Conservation (phyloP, 495 filamentous ascomycete genomes). For the Lasiosphaeris hirsuta region DNA sequence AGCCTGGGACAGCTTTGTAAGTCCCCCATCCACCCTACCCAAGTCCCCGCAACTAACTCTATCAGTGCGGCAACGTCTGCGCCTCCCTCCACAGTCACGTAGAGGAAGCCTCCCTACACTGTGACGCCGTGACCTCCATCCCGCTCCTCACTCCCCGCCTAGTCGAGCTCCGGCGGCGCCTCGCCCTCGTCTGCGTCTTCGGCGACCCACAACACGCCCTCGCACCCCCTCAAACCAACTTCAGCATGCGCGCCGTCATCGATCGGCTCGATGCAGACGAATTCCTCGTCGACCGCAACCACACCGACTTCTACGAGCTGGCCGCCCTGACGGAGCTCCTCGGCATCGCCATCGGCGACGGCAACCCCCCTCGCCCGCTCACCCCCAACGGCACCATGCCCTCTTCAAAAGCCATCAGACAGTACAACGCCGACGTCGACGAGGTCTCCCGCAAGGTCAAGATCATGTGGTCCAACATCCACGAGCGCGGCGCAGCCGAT, state of each 20-base stretch:
- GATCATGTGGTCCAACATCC: constrained; percentile 64
- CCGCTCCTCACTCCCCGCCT: constrained; percentile 54
- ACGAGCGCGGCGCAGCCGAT: constrained; percentile 68
- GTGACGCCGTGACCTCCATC: constrained; percentile 50
- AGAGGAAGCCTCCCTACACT: constrained; percentile 51
- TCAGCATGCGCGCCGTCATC: constrained; percentile 52
- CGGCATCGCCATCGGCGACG: constrained; percentile 69
- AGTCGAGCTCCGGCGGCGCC: constrained; percentile 62
- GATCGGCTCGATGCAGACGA: constrained; percentile 47
- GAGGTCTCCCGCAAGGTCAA: constrained; percentile 59
- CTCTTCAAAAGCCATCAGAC: constrained; percentile 39
- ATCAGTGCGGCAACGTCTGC: constrained; percentile 55
- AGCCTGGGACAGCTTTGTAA: constrained; percentile 25
- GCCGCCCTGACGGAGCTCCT: constrained; percentile 62
- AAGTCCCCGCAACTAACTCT: not conserved
- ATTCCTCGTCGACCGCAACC: constrained; percentile 28
- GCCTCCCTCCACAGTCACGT: constrained; percentile 50
- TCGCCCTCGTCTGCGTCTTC: constrained; percentile 71
- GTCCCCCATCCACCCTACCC: constrained; percentile 8
- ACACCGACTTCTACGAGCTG: constrained; percentile 67
- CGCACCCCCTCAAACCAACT: constrained; percentile 39
- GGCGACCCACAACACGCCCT: constrained; percentile 45
- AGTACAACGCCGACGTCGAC: constrained; percentile 70
- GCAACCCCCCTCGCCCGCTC: constrained; percentile 27
- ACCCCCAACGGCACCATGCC: no score